These are phyloP conservation scores for Solanum pinnatisectum DNA, from an alignment of 257 asterid genomes.

Conservation along the genomic window DNA sequence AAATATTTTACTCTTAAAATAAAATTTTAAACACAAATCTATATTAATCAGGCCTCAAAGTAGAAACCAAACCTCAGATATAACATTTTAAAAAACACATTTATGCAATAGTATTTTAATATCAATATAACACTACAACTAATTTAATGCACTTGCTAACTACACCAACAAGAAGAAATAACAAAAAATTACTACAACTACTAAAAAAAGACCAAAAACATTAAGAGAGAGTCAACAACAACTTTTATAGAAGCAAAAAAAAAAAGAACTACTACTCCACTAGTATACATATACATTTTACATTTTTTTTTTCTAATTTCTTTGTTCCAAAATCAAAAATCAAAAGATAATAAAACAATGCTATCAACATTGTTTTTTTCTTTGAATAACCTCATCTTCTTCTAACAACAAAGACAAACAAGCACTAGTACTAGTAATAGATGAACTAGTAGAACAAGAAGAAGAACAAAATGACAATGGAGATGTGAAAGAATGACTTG, in stretches of 20 bases:
- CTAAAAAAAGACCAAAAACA: not conserved
- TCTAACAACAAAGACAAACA: constrained; percentile 25
- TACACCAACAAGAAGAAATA: not conserved
- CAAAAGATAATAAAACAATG: not conserved
- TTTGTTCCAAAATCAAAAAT: constrained; percentile 1
- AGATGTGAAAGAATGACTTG: constrained; percentile 45
- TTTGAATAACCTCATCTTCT: constrained; percentile 11
- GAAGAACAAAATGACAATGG: constrained; percentile 54
- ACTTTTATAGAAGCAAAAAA: not conserved
- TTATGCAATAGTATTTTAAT: not conserved
- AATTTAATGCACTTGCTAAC: not conserved
- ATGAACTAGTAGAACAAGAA: constrained; percentile 20
- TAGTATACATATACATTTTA: not conserved
- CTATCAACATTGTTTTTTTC: constrained; percentile 6
- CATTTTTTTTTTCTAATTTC: not conserved
- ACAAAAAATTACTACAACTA: not conserved
- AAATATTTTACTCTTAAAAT: not conserved
- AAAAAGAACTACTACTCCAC: not conserved
- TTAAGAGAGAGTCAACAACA: not conserved
- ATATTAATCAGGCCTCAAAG: not conserved
- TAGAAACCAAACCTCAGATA: not conserved
- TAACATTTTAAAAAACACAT: not conserved
- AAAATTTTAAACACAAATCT: not conserved
- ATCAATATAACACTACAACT: not conserved
- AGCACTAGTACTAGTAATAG: constrained; percentile 2